Evolutionary conservation across 2,329 filamentous ascomycete species (phyloP), one percentile per base, ranked within the genome.

Genomic region (Phoma sp.): DNA sequence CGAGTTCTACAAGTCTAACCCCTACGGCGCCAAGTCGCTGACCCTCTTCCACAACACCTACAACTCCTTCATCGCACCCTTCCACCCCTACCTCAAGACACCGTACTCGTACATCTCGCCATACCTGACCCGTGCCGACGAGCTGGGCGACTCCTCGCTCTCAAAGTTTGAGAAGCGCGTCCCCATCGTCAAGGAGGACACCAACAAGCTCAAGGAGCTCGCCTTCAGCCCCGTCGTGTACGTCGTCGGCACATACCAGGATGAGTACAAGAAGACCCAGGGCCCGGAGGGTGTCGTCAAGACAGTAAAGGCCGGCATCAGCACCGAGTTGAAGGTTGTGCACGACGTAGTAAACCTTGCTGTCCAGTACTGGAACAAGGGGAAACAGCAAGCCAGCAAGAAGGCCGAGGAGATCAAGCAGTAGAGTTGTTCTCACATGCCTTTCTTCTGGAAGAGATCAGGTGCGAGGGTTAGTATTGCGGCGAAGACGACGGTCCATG

Each of bases 61-160:
- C 81, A 80, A 86, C 71, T 87, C 84, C 61, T 83, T 96, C 68
- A 88, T 89, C 73, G 88, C 87, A 64, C 91, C 92, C 17, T 78
- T 96, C 60, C 78, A 93, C 49, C 90, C 91, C 23, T 92, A 91
- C 77, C 80, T 97, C 66, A 77, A 86, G 67, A 90, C 84, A 66
- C 92, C 93, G 29, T 93, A 92, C 80, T 83, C 85, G 71, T 95
- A 91, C 74, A 84, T 96, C 60, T 87, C 87, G 46, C 93, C 93
- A 1, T 97, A 97, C 77, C 84, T 96, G 62, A 81, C 86, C 74
- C 91, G 88, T 75, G 93, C 87, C 69, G 95, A 98, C 74, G 75
- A 72, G 65, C 66, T 76, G 17, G 74, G 71, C 60, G 74, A 77
- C 61, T 63, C 55, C 11, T 67, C 69, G 17, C 72, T 77, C 46